Evolutionary conservation across 2,329 filamentous ascomycete genomes (phyloP).

Genomic region (Talaromyces sp.): DNA sequence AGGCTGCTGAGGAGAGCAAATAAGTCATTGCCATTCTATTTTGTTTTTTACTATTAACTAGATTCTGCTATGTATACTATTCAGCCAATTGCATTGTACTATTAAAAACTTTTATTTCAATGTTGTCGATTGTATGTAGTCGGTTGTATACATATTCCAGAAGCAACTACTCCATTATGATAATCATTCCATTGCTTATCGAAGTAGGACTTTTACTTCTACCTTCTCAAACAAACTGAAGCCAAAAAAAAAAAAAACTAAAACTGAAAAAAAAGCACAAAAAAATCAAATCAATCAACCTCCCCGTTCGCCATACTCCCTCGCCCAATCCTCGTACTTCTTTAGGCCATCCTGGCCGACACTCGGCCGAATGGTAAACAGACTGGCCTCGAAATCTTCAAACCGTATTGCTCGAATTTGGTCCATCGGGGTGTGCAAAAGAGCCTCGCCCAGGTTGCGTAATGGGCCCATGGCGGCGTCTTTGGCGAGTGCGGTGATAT

Average conservation of each 20-base stretch:
- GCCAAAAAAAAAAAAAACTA: not conserved
- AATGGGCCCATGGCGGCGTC: slow-evolving; percentile 97
- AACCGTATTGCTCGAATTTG: slow-evolving; percentile 84
- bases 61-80: slow-evolving; percentile 1
- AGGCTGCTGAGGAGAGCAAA: not conserved
- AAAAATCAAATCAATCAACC: slow-evolving; percentile 49
- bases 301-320: slow-evolving; percentile 85
- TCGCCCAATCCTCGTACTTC: slow-evolving; percentile 91
- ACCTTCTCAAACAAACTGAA: not conserved
- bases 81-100: not conserved
- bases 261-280: not conserved
- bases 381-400: slow-evolving; percentile 76
- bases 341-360: slow-evolving; percentile 81
- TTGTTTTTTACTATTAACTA: not conserved
- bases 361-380: slow-evolving; percentile 81
- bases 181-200: not conserved
- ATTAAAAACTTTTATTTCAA: not conserved
- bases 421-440: slow-evolving; percentile 89
- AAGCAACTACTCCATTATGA: not conserved
- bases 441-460: slow-evolving; percentile 79
- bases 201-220: not conserved
- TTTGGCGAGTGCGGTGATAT: slow-evolving; percentile 94
- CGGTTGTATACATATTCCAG: too few relatives aligned
- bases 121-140: not conserved
- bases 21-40: not conserved